Conservation (phyloP, 176 grass and related monocot genomes). For the Hordeum vulgare region DNA sequence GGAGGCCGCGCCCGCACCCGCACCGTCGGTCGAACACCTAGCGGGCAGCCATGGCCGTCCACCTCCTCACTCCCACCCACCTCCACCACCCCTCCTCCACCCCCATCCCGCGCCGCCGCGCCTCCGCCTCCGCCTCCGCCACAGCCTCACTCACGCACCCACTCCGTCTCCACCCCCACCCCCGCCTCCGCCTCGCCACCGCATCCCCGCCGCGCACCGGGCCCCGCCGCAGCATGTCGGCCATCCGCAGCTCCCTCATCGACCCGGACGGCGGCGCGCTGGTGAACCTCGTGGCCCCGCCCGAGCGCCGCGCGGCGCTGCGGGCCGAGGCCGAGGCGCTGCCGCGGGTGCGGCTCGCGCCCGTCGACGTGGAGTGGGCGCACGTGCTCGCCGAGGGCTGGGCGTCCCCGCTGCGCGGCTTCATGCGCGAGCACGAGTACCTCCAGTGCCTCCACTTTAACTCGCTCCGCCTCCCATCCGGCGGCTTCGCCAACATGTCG, state of each 20-base stretch:
- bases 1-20: background rate
- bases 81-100: background rate
- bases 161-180: background rate
- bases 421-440: slow-evolving; percentile 94
- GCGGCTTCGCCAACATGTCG: slow-evolving; percentile 75
- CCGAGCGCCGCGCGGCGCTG: slow-evolving; percentile 21
- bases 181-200: background rate
- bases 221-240: slow-evolving; percentile 15
- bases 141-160: background rate
- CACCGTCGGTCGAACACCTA: background rate
- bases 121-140: background rate
- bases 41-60: background rate
- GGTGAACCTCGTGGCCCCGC: slow-evolving; percentile 40
- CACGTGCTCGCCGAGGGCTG: slow-evolving; percentile 94
- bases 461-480: slow-evolving; percentile 53
- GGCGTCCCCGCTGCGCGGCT: slow-evolving; percentile 79
- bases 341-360: slow-evolving; percentile 28
- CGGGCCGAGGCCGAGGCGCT: slow-evolving; percentile 43
- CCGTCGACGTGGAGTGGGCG: slow-evolving; percentile 83
- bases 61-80: background rate
- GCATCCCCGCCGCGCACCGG: background rate
- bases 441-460: slow-evolving; percentile 88
- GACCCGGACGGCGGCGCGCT: slow-evolving; percentile 90
- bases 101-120: background rate
- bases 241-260: slow-evolving; percentile 65